Evolutionary conservation across 228 moss, liverwort and hornwort species (phyloP), one percentile per base, ranked within the genome.

Genomic region (Sphagnum magellanicum): DNA sequence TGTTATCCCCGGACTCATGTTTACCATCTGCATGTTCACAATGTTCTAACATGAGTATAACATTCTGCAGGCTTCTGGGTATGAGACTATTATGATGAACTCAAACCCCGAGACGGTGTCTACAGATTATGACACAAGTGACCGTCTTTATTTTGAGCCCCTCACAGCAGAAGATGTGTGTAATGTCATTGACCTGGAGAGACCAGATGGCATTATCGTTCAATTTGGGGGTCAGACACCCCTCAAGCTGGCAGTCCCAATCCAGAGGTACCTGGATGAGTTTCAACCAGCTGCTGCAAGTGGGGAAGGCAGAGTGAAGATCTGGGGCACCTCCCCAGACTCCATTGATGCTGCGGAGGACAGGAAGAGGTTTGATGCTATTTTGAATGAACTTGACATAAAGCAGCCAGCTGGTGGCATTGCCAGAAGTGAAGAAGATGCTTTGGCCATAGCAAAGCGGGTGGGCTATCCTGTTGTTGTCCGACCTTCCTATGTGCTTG

Each of bases 221-320:
- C 96, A 97, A 77, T 93, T 97, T 51, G 96, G 96, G 72, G 96
- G 96, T 16, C 96, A 97, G 76, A 97, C 96, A 4, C 96, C 96
- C 14, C 69, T 97, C 14, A 97, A 97, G 73, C 71, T 97, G 63
- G 89, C 96, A n/a, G 85, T 97, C 15, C 96, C 96, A 52, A 84
- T 97, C 53, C 89, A 93, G 80, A 75, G 74, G 0, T 97, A 97
- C 64, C 83, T 97, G 4, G 93, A 97, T 62, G 81, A 74, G 51
- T 86, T 81, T 61, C 77, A 86, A 52, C 86, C 83, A 10, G 76
- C 78, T 72, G 88, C 96, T 66, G 89, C 93, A 13, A 93, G 91
- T 72, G 96, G 96, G 52, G 70, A 81, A 60, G 96, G 91, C 6
- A 79, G 78, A 60, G 96, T 97, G 47, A 88, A 78, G 78, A 91